Evolutionary conservation across 2,329 filamentous ascomycete genomes (phyloP).

Genomic region (Fusarium austroafricanum): DNA sequence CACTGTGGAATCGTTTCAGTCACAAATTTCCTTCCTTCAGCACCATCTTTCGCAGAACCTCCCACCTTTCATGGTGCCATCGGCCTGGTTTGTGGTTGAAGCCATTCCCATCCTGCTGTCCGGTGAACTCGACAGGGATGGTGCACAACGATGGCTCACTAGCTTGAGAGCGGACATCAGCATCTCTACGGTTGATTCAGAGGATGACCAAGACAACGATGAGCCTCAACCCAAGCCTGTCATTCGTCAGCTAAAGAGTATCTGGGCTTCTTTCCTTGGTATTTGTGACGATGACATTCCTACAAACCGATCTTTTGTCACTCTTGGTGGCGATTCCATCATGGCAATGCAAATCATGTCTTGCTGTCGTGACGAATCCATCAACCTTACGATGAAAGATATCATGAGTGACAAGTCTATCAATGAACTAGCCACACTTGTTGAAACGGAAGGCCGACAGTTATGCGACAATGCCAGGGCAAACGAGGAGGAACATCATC

Average conservation of each 20-base stretch:
- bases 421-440: constrained; percentile 34
- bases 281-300: constrained; percentile 47
- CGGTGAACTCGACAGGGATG: constrained; percentile 42
- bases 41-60: constrained; percentile 14
- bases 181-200: constrained; percentile 53
- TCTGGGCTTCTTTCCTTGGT: constrained; percentile 58
- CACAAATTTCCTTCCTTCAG: constrained; percentile 2
- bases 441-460: background rate
- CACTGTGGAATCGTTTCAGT: background rate
- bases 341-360: constrained; percentile 57
- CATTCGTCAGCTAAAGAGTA: constrained; percentile 25
- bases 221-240: too few species aligned
- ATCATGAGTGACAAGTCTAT: constrained; percentile 49
- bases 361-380: constrained; percentile 47
- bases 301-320: constrained; percentile 52
- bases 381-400: constrained; percentile 50
- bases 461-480: background rate
- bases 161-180: constrained; percentile 53
- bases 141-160: constrained; percentile 58
- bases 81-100: constrained; percentile 23
- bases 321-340: constrained; percentile 59
- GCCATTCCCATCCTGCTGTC: constrained; percentile 27
- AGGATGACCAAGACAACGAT: constrained; percentile 11
- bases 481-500: background rate
- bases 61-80: constrained; percentile 37